phyloP scores from a whole-genome alignment of 2,329 filamentous ascomycete genomes.

The Dissoconium aciculare region DNA sequence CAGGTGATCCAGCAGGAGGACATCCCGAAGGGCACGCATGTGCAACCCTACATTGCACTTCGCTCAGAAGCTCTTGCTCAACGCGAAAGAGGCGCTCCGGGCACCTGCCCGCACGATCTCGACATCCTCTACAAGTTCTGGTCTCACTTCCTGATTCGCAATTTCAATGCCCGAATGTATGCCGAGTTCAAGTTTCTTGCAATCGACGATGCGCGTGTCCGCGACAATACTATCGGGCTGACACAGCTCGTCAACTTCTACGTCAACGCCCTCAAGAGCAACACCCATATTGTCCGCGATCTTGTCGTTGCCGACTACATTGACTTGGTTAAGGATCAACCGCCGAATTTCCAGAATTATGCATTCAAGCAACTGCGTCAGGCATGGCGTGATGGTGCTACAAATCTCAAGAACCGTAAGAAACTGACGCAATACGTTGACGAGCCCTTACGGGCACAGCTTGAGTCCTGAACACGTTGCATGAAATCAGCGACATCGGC shows the following conservation, averaged over 20 bases:
- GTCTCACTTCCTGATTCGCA: constrained; percentile 55
- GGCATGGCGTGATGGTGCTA: constrained; percentile 39
- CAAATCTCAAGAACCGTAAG: constrained; percentile 43
- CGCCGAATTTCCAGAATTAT: constrained; percentile 24
- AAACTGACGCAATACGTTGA: constrained; percentile 40
- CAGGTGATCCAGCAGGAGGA: constrained; percentile 29
- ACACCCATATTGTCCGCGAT: constrained; percentile 35
- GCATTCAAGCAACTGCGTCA: constrained; percentile 38
- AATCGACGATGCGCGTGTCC: constrained; percentile 44
- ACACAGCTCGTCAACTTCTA: constrained; percentile 52
- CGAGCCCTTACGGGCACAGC: constrained; percentile 35
- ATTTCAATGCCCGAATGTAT: constrained; percentile 65
- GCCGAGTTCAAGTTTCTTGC: constrained; percentile 56
- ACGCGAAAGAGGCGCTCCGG: constrained; percentile 30
- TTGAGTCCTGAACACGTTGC: constrained; percentile 27
- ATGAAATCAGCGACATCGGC: too few species aligned
- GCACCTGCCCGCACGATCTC: constrained; percentile 42
- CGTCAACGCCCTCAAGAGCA: constrained; percentile 39
- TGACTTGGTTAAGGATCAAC: constrained; percentile 37
- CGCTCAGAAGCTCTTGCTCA: constrained; percentile 36
- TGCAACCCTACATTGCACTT: constrained; percentile 36
- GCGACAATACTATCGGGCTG: constrained; percentile 41
- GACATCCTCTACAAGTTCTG: constrained; percentile 59
- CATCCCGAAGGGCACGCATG: constrained; percentile 30
- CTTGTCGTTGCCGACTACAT: constrained; percentile 42